Evolutionary conservation across 495 filamentous ascomycete species (phyloP).

Genomic region (Aspergillus taichungensis): DNA sequence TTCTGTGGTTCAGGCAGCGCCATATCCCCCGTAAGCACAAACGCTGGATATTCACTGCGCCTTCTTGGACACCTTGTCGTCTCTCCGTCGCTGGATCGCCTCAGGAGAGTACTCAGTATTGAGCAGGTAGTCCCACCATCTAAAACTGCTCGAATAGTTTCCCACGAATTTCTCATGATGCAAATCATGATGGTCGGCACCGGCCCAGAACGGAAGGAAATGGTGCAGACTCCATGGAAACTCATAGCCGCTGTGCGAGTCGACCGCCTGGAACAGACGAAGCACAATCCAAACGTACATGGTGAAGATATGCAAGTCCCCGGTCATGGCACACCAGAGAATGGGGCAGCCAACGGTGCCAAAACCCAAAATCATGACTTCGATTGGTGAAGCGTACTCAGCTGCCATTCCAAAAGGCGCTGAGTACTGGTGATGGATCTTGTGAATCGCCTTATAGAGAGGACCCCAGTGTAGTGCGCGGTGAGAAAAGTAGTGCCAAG

Average conservation of each 20-base stretch:
- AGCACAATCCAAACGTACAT: constrained; percentile 97
- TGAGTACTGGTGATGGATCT: constrained; percentile 97
- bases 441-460: constrained; percentile 91
- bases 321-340: constrained; percentile 74
- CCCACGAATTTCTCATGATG: constrained; percentile 98
- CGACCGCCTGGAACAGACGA: constrained; percentile 94
- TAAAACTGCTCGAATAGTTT: constrained; percentile 95
- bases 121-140: constrained; percentile 95
- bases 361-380: constrained; percentile 94
- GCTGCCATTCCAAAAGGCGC: constrained; percentile 94
- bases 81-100: constrained; percentile 73
- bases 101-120: constrained; percentile 91
- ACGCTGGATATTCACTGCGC: constrained; percentile 14
- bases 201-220: constrained; percentile 96
- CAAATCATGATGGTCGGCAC: constrained; percentile 89
- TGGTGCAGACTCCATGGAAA: constrained; percentile 96
- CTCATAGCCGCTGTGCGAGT: constrained; percentile 94
- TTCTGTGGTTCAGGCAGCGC: not conserved
- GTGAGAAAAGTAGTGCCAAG: constrained; percentile 98
- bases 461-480: constrained; percentile 91
- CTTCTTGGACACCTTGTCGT: constrained; percentile 63
- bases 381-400: constrained; percentile 96
- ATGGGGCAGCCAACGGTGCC: constrained; percentile 80
- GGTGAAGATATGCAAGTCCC: constrained; percentile 85
- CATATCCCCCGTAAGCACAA: not conserved